Evolutionary conservation across 2,329 filamentous ascomycete genomes (phyloP), one percentile per base, ranked within the genome.

Genomic region (Parastagonospora nodorum): DNA sequence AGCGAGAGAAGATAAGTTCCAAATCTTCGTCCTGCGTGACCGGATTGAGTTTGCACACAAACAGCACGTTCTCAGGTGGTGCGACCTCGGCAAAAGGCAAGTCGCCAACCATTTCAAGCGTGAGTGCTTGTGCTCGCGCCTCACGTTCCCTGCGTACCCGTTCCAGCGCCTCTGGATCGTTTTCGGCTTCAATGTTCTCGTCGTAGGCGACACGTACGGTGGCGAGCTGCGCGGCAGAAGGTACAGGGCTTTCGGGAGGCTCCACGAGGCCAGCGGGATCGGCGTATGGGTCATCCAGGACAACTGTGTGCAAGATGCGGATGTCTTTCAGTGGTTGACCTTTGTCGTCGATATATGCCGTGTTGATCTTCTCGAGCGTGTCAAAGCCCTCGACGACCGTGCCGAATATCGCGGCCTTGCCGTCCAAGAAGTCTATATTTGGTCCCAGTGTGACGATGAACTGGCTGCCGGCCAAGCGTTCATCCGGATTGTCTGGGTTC

Each of bases 31-130:
- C 93, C 68, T 90, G 89, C 8, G 94, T 99, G 40, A 99, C 92
- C 0, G 94, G 94, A 65, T 99, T 99, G 37, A 99, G 81, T 73
- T 99, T 99, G 87, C 94, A 99, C 37, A 99, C 92, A 70, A 99
- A 99, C 2, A 99, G 81, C 11, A 99, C 87, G 73, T 99, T 97
- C 77, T 99, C 94, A 0, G 94, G 94, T 4, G 94, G 94, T 65
- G 93, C 95, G 63, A 99, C 92, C 75, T 99, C 94, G 51, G 94
- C 94, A 74, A 97, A 99, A 4, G 94, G 94, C 51, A 99, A 79
- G 72, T 99, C 94, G 37, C 94, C 94, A 75, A 99, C 94, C 87
- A 99, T 95, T 77, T 99, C 94, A 41, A 99, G 82, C 1, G 93
- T 97, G 66, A 99, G 78, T 1, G 94, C 94, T 74, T 97, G 94